Percentiles rank a stretch among this genome's conserved stretches.
Evolutionary conservation across 2,329 filamentous ascomycete genomes (phyloP).

Genomic region (Exophiala sp.): DNA sequence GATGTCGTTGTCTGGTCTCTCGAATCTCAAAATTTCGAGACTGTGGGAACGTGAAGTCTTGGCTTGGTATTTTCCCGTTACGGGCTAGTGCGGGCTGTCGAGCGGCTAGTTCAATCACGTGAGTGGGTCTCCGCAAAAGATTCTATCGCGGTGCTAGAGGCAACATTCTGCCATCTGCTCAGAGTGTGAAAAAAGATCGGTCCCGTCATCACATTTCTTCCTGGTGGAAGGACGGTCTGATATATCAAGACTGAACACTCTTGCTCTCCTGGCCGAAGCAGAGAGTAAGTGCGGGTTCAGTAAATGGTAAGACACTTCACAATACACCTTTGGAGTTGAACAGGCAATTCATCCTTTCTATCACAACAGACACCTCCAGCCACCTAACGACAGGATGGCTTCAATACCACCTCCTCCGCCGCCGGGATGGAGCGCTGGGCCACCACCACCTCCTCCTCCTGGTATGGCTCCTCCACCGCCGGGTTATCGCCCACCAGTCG

Average conservation of each 20-base stretch:
- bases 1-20: constrained; percentile 9
- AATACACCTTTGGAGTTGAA: constrained; percentile 6
- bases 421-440: constrained; percentile 58
- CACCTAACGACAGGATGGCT: constrained; percentile 47
- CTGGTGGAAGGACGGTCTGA: constrained; percentile 6
- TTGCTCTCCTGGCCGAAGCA: constrained; percentile 13
- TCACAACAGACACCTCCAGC: constrained; percentile 17
- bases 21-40: constrained; percentile 3
- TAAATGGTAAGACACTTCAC: constrained; percentile 27
- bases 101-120: background rate
- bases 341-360: constrained; percentile 24
- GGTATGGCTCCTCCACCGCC: constrained; percentile 72
- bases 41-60: constrained; percentile 14
- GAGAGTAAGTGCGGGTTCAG: constrained; percentile 2
- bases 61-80: background rate
- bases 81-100: constrained; percentile 1
- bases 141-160: background rate
- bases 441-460: constrained; percentile 51
- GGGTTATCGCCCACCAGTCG: constrained; percentile 73
- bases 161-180: background rate
- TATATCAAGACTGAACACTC: background rate
- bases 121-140: constrained; percentile 6
- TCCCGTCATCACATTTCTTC: background rate
- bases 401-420: constrained; percentile 65
- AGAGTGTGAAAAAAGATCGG: background rate